Evolutionary conservation across 2,329 filamentous ascomycete genomes (phyloP).

Genomic region (Botrytis byssoidea): DNA sequence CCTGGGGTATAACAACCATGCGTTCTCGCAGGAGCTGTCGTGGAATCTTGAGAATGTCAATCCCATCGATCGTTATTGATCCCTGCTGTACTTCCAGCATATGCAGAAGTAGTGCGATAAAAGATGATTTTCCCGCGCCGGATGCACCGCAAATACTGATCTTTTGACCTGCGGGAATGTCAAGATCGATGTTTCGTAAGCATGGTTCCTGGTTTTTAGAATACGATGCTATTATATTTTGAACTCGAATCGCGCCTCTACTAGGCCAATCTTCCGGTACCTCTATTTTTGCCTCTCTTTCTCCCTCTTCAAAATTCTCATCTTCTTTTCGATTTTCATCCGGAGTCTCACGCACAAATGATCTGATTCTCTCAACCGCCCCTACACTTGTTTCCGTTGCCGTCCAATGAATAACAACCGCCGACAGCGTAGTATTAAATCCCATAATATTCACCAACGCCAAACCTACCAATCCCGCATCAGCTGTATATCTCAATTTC

Average conservation of each 20-base stretch:
- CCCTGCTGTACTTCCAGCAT: constrained; percentile 46
- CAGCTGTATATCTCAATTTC: constrained; percentile 29
- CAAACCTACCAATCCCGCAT: constrained; percentile 33
- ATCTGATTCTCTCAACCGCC: constrained; percentile 27
- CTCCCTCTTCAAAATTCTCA: neutral
- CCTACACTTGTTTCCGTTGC: constrained; percentile 32
- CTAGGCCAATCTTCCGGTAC: constrained; percentile 27
- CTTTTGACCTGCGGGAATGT: constrained; percentile 49
- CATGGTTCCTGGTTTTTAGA: constrained; percentile 27
- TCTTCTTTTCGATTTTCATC: constrained; percentile 26
- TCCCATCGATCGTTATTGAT: constrained; percentile 47
- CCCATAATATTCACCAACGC: constrained; percentile 35
- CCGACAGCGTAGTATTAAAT: constrained; percentile 28
- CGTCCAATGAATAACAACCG: constrained; percentile 30
- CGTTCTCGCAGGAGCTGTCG: constrained; percentile 46
- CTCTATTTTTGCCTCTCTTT: constrained; percentile 1
- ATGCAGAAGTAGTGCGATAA: constrained; percentile 49
- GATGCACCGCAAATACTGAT: constrained; percentile 47
- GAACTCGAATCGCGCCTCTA: constrained; percentile 37
- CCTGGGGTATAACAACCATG: constrained; percentile 45
- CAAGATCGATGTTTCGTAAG: constrained; percentile 42
- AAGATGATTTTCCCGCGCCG: constrained; percentile 44
- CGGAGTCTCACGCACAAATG: constrained; percentile 22
- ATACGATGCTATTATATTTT: constrained; percentile 36
- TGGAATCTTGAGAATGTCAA: constrained; percentile 46